Evolutionary conservation across 2,329 filamentous ascomycete genomes (phyloP).

Genomic region (Arthrobotrys pseudoclavata): DNA sequence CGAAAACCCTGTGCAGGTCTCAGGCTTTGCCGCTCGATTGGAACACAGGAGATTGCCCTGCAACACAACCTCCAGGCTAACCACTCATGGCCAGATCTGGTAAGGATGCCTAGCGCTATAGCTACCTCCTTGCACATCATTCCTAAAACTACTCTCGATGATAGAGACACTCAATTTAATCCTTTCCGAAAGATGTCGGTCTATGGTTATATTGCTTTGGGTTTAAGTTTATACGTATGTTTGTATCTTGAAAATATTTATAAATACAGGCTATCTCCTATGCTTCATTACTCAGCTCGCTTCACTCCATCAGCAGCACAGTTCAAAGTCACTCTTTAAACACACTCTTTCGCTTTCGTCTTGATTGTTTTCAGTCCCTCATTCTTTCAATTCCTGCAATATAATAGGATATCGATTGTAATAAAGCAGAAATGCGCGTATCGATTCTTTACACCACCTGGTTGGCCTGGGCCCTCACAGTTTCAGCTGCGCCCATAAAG

Average conservation of each 20-base stretch:
- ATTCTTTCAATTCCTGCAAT: background rate
- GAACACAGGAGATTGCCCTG: background rate
- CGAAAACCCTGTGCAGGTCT: background rate
- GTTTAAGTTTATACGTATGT: background rate
- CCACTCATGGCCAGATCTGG: slow-evolving; percentile 9
- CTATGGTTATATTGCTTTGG: background rate
- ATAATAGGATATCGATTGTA: background rate
- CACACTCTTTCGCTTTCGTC: background rate
- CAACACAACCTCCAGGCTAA: slow-evolving; percentile 14
- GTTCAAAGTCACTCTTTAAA: background rate
- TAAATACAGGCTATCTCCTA: background rate
- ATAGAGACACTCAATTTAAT: slow-evolving; percentile 2
- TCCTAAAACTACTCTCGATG: slow-evolving; percentile 20
- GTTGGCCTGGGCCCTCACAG: background rate
- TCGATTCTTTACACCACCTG: background rate
- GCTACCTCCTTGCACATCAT: slow-evolving; percentile 14
- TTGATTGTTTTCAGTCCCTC: background rate
- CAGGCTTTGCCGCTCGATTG: slow-evolving; percentile 7
- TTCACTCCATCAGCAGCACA: background rate
- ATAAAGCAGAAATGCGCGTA: slow-evolving; percentile 1
- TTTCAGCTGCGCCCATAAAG: slow-evolving; percentile 2
- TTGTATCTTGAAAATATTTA: slow-evolving; percentile 3
- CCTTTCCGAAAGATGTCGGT: background rate
- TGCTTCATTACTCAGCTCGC: background rate
- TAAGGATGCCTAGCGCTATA: slow-evolving; percentile 11